Percentiles rank a stretch among this genome's conserved stretches.
Evolutionary conservation across 2,329 filamentous ascomycete species (phyloP).

Genomic region (Ceratocystis harringtonii): DNA sequence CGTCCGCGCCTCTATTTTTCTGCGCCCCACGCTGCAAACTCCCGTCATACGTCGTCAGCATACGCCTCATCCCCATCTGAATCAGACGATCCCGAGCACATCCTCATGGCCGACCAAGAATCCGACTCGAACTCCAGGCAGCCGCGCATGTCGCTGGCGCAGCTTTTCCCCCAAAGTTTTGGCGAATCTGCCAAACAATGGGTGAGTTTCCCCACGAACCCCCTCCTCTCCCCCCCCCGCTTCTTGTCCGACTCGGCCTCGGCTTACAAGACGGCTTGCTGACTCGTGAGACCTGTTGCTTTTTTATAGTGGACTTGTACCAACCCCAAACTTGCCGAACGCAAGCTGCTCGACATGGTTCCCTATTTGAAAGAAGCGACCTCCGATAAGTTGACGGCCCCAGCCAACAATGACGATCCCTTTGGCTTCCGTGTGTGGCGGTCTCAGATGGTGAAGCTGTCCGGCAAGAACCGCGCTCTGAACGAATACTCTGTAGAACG

Average conservation of each 20-base stretch:
- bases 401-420: slow-evolving; percentile 46
- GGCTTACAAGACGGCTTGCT: background rate
- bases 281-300: slow-evolving; percentile 12
- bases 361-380: slow-evolving; percentile 67
- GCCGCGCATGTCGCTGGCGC: slow-evolving; percentile 22
- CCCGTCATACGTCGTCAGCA: slow-evolving; percentile 9
- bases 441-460: slow-evolving; percentile 67
- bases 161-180: slow-evolving; percentile 73
- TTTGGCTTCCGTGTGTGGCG: slow-evolving; percentile 76
- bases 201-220: slow-evolving; percentile 37
- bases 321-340: slow-evolving; percentile 72
- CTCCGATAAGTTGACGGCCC: slow-evolving; percentile 30
- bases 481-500: slow-evolving; percentile 91
- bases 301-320: slow-evolving; percentile 62
- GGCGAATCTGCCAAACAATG: slow-evolving; percentile 87
- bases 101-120: slow-evolving; percentile 17
- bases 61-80: slow-evolving; percentile 14
- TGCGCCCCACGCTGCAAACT: slow-evolving; percentile 17
- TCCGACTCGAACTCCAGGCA: slow-evolving; percentile 20
- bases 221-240: background rate
- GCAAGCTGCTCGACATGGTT: slow-evolving; percentile 71
- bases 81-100: slow-evolving; percentile 22
- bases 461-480: slow-evolving; percentile 70
- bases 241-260: background rate
- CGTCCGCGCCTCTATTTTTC: slow-evolving; percentile 29